Base-by-base conservation (phyloP, 179 eudicot species). In the Pouteria campechiana region DNA sequence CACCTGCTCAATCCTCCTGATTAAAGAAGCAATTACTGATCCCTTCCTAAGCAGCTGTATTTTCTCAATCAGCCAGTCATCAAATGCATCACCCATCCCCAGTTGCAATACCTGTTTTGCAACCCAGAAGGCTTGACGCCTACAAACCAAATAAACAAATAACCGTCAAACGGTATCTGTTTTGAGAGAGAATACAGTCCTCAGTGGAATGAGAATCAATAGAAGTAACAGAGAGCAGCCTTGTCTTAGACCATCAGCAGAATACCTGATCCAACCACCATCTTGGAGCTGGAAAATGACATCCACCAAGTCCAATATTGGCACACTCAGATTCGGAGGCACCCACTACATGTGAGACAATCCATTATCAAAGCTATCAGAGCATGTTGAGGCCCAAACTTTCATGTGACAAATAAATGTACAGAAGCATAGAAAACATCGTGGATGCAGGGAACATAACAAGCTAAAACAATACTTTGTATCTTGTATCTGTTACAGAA, bases 81-180 rank as follows among this genome's bases (percentile, higher is more conserved):
- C 98, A 60, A 90, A 81, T 39, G 98, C 96, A 67, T 90, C 98
- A 53, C 95, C 95, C 98, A 90, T 90, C 58, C 98, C 98, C 50
- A 90, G 58, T 49, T 86, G 95, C 64, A 90, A 55, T 41, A 90
- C 79, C 66, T 90, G 98, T 48, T 90, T 90, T 44, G 83, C 96
- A 61, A 90, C 90, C 96, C 98, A 90, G 46, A 90, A 86, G 36
- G 92, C 94, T 58, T 90, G 79, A 52, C 98, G 69, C 73, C 98
- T 90, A 63, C 58, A 64, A 18, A 49, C 39, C 32, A 40, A 30
- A 44, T 19, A 19, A 16, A 17, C n/a, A n/a, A n/a, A n/a, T n/a
- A n/a, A n/a, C n/a, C n/a, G n/a, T n/a, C n/a, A n/a, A n/a, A n/a
- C n/a, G n/a, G n/a, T n/a, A n/a, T n/a, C n/a, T n/a, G n/a, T n/a